phyloP scores from a whole-genome alignment of 1,284 basidiomycete species.

The Volvariella volvacea region DNA sequence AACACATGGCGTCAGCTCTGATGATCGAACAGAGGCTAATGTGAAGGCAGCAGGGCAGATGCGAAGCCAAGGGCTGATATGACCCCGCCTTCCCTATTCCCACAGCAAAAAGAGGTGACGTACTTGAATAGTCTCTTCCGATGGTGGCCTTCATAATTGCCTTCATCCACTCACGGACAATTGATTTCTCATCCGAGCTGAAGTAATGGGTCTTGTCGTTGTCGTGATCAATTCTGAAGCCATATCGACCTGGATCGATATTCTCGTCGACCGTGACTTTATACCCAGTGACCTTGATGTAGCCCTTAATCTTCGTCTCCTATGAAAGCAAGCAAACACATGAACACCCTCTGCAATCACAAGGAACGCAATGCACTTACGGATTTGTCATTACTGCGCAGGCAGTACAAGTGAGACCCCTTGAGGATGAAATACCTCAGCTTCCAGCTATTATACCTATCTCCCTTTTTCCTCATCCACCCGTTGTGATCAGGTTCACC shows the following conservation, averaged over 20 bases:
- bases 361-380: constrained; percentile 36
- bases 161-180: constrained; percentile 98
- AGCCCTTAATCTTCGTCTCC: constrained; percentile 94
- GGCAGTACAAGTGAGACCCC: constrained; percentile 82
- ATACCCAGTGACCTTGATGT: constrained; percentile 89
- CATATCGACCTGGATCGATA: constrained; percentile 88
- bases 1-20: too few species aligned
- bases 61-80: too few species aligned
- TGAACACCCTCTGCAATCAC: constrained; percentile 1
- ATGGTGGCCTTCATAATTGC: constrained; percentile 99
- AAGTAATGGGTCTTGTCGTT: constrained; percentile 87
- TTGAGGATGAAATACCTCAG: constrained; percentile 91
- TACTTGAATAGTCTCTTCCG: constrained; percentile 84
- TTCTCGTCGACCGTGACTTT: constrained; percentile 93
- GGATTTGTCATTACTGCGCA: constrained; percentile 63
- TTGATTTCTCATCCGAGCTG: constrained; percentile 79
- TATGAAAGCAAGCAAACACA: constrained; percentile 21
- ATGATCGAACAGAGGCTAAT: too few species aligned
- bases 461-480: constrained; percentile 96
- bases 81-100: too few species aligned
- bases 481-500: constrained; percentile 84
- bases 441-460: constrained; percentile 94
- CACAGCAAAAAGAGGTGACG: constrained; percentile 19
- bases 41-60: too few species aligned
- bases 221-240: constrained; percentile 93